Conservation (phyloP, 1,284 basidiomycete species). For the Caloboletus firmus region DNA sequence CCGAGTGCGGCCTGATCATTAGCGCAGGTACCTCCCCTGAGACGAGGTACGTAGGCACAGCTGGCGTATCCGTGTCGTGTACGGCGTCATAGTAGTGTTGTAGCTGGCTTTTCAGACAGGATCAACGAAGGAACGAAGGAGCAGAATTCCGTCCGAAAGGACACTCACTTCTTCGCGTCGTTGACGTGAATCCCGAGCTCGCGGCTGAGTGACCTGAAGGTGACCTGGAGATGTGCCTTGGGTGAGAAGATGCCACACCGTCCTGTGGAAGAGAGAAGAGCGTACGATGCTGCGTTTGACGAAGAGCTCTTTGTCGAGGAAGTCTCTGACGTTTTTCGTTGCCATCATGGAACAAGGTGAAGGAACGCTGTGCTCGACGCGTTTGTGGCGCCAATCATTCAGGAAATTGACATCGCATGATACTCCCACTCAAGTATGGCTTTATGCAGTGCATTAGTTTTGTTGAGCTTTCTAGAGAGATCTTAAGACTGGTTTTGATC, state of each 20-base stretch:
- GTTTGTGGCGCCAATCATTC: neutral
- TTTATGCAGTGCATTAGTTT: no score
- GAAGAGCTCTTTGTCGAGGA: slow-evolving; percentile 60
- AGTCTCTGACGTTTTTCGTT: slow-evolving; percentile 48
- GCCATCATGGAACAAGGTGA: slow-evolving; percentile 40
- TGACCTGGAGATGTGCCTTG: slow-evolving; percentile 49
- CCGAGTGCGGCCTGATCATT: slow-evolving; percentile 11
- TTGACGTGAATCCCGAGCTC: slow-evolving; percentile 69
- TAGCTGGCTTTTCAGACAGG: slow-evolving; percentile 51
- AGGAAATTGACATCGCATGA: neutral
- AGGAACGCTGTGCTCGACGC: slow-evolving; percentile 1
- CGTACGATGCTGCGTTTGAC: slow-evolving; percentile 64
- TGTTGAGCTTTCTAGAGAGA: no score
- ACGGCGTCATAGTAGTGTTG: slow-evolving; percentile 51
- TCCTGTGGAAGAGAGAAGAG: neutral
- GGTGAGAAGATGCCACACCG: neutral
- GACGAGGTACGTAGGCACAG: slow-evolving; percentile 66
- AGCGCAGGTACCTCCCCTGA: slow-evolving; percentile 47
- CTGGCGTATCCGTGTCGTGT: slow-evolving; percentile 39
- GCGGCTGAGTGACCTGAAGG: slow-evolving; percentile 70
- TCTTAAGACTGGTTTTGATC: no score
- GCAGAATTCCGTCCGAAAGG: neutral
- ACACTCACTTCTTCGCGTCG: slow-evolving; percentile 64
- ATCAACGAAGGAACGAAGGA: neutral
- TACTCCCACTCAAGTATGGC: neutral